These are phyloP conservation scores for Blastocystis sp. DNA, from an alignment of 352 stramenopile species.

Conservation along the genomic window DNA sequence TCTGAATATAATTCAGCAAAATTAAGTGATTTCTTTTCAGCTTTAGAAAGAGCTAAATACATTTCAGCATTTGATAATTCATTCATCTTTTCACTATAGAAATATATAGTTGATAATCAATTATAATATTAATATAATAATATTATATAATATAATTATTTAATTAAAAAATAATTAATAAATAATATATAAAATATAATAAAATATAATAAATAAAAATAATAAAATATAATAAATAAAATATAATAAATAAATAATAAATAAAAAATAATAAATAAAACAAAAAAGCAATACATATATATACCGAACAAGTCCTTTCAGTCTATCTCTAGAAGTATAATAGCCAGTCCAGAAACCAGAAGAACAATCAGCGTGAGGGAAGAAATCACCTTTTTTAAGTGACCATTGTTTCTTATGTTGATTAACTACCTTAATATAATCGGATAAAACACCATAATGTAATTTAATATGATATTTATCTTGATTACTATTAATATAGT, in stretches of 20 bases:
- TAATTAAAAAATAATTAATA: no score
- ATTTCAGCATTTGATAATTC: constrained; percentile 67
- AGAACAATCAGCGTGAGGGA: constrained; percentile 70
- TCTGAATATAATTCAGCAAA: no score
- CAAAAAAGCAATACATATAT: no score
- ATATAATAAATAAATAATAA: no score
- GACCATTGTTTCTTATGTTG: constrained; percentile 52
- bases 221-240: no score
- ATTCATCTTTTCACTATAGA: constrained; percentile 55
- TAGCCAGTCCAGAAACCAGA: constrained; percentile 83
- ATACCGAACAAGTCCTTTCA: constrained; percentile 76
- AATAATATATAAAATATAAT: no score
- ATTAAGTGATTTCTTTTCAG: no score
- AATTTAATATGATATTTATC: constrained; percentile 59
- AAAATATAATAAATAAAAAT: no score
- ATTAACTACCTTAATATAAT: constrained; percentile 74
- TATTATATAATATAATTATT: no score
- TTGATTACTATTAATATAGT: constrained; percentile 67
- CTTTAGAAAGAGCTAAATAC: constrained; percentile 51
- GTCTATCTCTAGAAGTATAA: constrained; percentile 68
- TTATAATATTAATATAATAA: no score
- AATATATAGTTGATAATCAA: no score
- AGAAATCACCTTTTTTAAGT: constrained; percentile 80
- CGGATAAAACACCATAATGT: constrained; percentile 79
- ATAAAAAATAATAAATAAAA: no score